phyloP scores from a whole-genome alignment of 2,329 filamentous ascomycete species.

The Ascosphaera acerosa region DNA sequence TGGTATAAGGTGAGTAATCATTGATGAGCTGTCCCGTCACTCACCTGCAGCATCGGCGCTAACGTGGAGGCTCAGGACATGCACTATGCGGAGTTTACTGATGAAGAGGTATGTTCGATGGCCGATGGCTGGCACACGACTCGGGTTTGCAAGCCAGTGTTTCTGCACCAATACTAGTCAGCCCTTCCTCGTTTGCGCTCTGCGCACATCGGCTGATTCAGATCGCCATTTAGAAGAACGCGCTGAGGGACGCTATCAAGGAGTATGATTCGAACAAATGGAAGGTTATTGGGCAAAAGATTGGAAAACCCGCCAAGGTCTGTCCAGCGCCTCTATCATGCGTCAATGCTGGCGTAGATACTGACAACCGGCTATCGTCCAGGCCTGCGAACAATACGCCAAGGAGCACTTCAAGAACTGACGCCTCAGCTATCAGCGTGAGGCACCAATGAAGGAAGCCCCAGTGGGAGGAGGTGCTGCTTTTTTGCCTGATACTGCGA shows the following conservation, averaged over 20 bases:
- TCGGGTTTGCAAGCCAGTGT: too few species aligned
- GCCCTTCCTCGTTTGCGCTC: not conserved
- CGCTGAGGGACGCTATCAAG: constrained; percentile 75
- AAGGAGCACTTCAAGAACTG: constrained; percentile 72
- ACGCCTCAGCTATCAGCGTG: too few species aligned
- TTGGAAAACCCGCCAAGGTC: constrained; percentile 92
- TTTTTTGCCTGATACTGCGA: too few species aligned
- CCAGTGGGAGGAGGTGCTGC: too few species aligned
- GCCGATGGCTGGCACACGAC: too few species aligned
- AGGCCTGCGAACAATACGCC: constrained; percentile 80
- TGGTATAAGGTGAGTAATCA: constrained; percentile 69
- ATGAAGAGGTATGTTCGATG: constrained; percentile 59
- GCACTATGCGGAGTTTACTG: constrained; percentile 96
- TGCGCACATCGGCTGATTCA: too few species aligned
- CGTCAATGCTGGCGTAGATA: constrained; percentile 7
- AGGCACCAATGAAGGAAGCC: too few species aligned
- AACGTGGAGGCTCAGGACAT: constrained; percentile 61
- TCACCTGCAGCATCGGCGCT: constrained; percentile 3
- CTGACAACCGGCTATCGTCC: constrained; percentile 2
- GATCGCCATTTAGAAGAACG: too few species aligned
- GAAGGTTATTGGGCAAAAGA: constrained; percentile 91
- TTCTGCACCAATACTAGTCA: not conserved
- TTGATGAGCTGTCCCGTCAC: not conserved
- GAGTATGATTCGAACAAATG: constrained; percentile 98
- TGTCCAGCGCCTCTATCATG: constrained; percentile 2